Conservation (phyloP, 768 basidiomycete species). For the Clavaria fumosa region DNA sequence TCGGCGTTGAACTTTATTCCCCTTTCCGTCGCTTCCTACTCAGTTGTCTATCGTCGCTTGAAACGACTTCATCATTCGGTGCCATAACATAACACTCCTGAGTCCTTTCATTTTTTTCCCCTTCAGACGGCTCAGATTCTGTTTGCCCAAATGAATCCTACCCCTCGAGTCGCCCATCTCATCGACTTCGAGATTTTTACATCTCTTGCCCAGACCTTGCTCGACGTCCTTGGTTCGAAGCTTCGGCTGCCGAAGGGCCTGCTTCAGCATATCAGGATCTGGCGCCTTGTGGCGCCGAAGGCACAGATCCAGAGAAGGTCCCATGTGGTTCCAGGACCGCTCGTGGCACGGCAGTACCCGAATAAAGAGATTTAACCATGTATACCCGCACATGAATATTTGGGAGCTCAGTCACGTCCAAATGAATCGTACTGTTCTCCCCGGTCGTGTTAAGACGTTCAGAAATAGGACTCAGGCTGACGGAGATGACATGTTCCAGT, state of each 20-base stretch:
- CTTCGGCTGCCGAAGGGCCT: slow-evolving; percentile 73
- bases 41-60: too few relatives aligned
- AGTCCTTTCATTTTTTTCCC: slow-evolving; percentile 95
- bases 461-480: slow-evolving; percentile 56
- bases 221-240: slow-evolving; percentile 79
- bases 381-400: slow-evolving; percentile 84
- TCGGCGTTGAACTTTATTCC: too few relatives aligned
- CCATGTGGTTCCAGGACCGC: slow-evolving; percentile 80
- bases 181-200: slow-evolving; percentile 91
- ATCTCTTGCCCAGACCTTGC: slow-evolving; percentile 79
- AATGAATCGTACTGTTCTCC: slow-evolving; percentile 14
- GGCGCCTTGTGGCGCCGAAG: slow-evolving; percentile 62
- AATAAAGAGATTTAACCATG: slow-evolving; percentile 54
- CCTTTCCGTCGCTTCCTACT: too few relatives aligned
- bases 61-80: too few relatives aligned
- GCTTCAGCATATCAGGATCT: slow-evolving; percentile 66
- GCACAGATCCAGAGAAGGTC: slow-evolving; percentile 74
- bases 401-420: slow-evolving; percentile 41
- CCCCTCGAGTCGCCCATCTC: slow-evolving; percentile 96
- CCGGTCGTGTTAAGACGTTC: slow-evolving; percentile 32
- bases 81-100: too few relatives aligned
- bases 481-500: slow-evolving; percentile 76
- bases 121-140: slow-evolving; percentile 78
- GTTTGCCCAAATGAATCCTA: slow-evolving; percentile 74
- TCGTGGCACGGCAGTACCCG: slow-evolving; percentile 68